These are phyloP conservation scores for Sclerotinia glacialis DNA, from an alignment of 2,329 filamentous ascomycete genomes.

Conservation along the genomic window DNA sequence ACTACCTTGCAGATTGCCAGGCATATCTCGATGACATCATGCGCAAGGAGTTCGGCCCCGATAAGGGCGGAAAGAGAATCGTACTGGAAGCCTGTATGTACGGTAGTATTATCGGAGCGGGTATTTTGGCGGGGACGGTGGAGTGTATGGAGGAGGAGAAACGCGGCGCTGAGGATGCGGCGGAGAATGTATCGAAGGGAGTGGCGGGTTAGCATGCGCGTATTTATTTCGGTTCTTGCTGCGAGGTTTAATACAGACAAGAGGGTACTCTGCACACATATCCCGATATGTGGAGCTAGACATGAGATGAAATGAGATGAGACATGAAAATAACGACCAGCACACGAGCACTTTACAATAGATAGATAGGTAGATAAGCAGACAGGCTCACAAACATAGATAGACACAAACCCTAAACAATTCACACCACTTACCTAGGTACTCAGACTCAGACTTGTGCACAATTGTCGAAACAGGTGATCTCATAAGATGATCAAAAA, in stretches of 20 bases:
- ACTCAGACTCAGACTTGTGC: background rate
- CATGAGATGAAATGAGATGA: background rate
- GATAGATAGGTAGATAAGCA: background rate
- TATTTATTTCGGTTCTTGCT: too few relatives aligned
- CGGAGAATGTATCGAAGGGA: background rate
- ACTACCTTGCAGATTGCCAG: conserved; percentile 70
- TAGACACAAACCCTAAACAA: background rate
- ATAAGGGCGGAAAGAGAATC: conserved; percentile 42
- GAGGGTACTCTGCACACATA: background rate
- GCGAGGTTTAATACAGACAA: background rate
- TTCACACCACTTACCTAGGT: background rate
- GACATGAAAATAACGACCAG: background rate
- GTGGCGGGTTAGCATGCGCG: background rate
- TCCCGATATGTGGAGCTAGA: background rate
- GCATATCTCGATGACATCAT: conserved; percentile 60
- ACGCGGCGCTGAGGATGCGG: background rate
- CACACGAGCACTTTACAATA: background rate
- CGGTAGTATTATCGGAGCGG: conserved; percentile 60
- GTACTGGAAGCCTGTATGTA: conserved; percentile 57
- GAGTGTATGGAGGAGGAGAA: background rate
- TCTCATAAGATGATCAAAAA: background rate
- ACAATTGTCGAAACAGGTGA: background rate
- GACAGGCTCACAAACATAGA: background rate
- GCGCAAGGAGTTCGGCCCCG: conserved; percentile 42
- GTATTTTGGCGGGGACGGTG: conserved; percentile 51